Evolutionary conservation across 1,139 yeast species (phyloP).

Genomic region (Scheffersomyces titani): DNA sequence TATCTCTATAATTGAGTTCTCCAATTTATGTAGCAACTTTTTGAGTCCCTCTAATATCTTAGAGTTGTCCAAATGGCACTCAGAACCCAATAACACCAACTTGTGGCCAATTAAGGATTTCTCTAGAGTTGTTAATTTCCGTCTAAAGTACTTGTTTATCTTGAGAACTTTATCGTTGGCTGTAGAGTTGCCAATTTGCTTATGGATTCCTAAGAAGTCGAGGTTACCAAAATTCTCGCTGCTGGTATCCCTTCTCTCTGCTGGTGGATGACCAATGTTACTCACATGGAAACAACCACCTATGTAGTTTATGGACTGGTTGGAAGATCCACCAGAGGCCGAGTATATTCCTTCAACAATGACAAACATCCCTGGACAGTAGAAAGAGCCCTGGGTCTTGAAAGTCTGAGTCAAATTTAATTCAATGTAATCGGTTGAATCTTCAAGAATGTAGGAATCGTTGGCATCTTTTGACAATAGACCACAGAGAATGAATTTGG

Average conservation of each 20-base stretch:
- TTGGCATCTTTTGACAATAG: conserved; percentile 61
- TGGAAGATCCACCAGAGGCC: conserved; percentile 51
- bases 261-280: conserved; percentile 84
- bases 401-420: conserved; percentile 66
- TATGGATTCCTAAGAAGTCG: conserved; percentile 73
- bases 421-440: conserved; percentile 75
- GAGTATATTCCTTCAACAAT: conserved; percentile 85
- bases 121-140: conserved; percentile 58
- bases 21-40: conserved; percentile 55
- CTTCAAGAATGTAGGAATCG: conserved; percentile 79
- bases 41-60: conserved; percentile 58
- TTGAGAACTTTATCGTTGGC: conserved; percentile 36
- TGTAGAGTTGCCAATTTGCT: conserved; percentile 18
- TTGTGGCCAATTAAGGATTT: conserved; percentile 55
- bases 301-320: conserved; percentile 27
- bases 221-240: conserved; percentile 74
- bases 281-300: conserved; percentile 69
- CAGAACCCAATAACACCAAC: conserved; percentile 71
- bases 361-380: conserved; percentile 77
- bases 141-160: conserved; percentile 59
- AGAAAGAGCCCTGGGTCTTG: conserved; percentile 69
- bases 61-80: conserved; percentile 60
- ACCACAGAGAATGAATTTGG: conserved; percentile 77
- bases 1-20: conserved; percentile 38
- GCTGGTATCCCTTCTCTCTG: conserved; percentile 69